Conservation (phyloP, 2,329 filamentous ascomycete genomes). For the Fusarium sp. region DNA sequence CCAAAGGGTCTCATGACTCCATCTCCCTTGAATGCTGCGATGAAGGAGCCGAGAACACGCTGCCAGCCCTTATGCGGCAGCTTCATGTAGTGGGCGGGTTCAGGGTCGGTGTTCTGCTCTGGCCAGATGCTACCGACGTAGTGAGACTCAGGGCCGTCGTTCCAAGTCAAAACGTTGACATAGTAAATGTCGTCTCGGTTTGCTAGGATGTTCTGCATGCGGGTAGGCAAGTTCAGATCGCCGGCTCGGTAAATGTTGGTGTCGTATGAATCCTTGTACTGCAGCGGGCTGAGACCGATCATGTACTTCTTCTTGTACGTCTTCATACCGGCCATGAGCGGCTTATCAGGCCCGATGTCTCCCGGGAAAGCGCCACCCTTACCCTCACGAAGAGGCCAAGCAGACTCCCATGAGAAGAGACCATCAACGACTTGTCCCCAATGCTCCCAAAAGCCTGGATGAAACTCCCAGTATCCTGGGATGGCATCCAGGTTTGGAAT, state of each 20-base stretch:
- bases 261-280: background rate
- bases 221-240: background rate
- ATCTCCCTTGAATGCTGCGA: background rate
- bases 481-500: background rate
- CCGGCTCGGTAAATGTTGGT: slow-evolving; percentile 1
- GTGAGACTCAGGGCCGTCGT: background rate
- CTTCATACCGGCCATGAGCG: background rate
- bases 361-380: background rate
- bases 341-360: background rate
- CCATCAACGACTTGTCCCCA: background rate
- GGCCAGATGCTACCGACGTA: background rate
- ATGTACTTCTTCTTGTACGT: background rate
- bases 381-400: background rate
- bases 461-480: background rate
- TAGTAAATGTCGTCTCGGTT: background rate
- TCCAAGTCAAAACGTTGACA: background rate
- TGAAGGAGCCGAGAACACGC: background rate
- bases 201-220: background rate
- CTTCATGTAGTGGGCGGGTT: background rate
- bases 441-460: background rate
- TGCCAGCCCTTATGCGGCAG: background rate
- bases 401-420: background rate
- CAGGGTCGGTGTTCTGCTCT: background rate
- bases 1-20: background rate
- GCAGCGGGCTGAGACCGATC: background rate